These are phyloP conservation scores for Chrysoporthe cubensis DNA, from an alignment of 2,329 filamentous ascomycete species.

Conservation along the genomic window DNA sequence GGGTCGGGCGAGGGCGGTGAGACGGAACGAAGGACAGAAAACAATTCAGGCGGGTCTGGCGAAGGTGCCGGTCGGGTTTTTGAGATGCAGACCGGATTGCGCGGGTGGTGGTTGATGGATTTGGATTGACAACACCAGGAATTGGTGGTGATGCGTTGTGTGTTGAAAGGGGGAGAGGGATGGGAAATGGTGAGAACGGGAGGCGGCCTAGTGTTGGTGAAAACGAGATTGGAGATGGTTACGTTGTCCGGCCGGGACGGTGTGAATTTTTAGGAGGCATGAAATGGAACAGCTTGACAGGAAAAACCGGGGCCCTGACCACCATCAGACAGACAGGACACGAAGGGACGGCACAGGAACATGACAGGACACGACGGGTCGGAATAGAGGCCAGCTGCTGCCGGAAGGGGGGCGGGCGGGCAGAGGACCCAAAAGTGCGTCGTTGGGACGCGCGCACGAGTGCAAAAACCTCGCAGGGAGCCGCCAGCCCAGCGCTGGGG, in stretches of 20 bases:
- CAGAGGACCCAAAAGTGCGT: background rate
- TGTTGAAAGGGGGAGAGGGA: constrained; percentile 35
- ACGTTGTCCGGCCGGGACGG: constrained; percentile 50
- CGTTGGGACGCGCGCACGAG: background rate
- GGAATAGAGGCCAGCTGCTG: background rate
- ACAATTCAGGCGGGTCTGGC: constrained; percentile 36
- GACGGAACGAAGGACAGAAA: constrained; percentile 33
- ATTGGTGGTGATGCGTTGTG: constrained; percentile 36
- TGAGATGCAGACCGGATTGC: constrained; percentile 39
- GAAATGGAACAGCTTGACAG: constrained; percentile 35
- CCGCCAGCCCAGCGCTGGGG: background rate
- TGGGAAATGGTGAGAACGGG: constrained; percentile 42
- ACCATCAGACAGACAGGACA: constrained; percentile 27
- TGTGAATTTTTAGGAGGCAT: constrained; percentile 49
- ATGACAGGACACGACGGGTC: background rate
- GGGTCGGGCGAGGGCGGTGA: constrained; percentile 31
- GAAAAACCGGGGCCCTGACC: constrained; percentile 53
- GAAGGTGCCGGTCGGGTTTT: constrained; percentile 43
- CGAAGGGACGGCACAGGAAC: background rate
- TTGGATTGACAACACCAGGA: constrained; percentile 28
- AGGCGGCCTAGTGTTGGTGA: constrained; percentile 33
- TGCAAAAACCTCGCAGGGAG: background rate
- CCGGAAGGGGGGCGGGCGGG: background rate
- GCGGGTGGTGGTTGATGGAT: constrained; percentile 39
- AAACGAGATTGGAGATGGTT: constrained; percentile 51